Conservation (phyloP, 192 early-diverging fungal genomes). For the Phycomyces nitens region DNA sequence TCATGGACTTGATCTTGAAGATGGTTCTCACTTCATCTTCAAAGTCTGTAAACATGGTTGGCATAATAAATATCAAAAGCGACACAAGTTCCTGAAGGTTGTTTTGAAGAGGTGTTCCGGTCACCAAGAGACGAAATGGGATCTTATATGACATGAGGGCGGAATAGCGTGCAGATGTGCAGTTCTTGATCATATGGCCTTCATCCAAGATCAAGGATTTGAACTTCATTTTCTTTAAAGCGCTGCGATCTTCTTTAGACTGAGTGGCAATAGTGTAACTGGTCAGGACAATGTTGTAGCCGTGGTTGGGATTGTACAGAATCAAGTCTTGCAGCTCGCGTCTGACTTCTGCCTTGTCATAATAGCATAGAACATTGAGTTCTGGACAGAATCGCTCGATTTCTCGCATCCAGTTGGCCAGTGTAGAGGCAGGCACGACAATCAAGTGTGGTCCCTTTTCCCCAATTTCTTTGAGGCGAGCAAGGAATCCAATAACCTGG, state of each 20-base stretch:
- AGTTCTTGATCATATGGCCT: slow-evolving; percentile 91
- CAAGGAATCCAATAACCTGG: slow-evolving; percentile 84
- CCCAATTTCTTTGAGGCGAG: slow-evolving; percentile 47
- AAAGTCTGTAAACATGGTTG: slow-evolving; percentile 63
- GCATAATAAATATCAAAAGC: slow-evolving; percentile 85
- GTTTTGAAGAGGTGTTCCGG: slow-evolving; percentile 86
- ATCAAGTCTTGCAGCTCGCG: slow-evolving; percentile 47
- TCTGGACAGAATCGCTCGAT: slow-evolving; percentile 64
- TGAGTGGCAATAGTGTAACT: slow-evolving; percentile 80
- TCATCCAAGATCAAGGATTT: slow-evolving; percentile 81
- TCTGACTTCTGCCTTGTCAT: slow-evolving; percentile 55
- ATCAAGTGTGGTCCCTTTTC: slow-evolving; percentile 68
- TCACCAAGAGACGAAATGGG: slow-evolving; percentile 67
- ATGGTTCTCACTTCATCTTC: slow-evolving; percentile 50
- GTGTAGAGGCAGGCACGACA: slow-evolving; percentile 82
- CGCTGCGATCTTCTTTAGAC: slow-evolving; percentile 64
- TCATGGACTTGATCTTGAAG: slow-evolving; percentile 57
- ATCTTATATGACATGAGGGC: slow-evolving; percentile 61
- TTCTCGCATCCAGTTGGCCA: slow-evolving; percentile 90
- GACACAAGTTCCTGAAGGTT: slow-evolving; percentile 85
- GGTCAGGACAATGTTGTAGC: slow-evolving; percentile 70
- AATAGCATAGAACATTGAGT: slow-evolving; percentile 56
- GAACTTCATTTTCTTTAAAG: slow-evolving; percentile 63
- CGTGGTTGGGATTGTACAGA: neutral
- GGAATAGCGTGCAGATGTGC: slow-evolving; percentile 71